Evolutionary conservation across 352 stramenopile species (phyloP).

Genomic region (Globisporangium emineosum): DNA sequence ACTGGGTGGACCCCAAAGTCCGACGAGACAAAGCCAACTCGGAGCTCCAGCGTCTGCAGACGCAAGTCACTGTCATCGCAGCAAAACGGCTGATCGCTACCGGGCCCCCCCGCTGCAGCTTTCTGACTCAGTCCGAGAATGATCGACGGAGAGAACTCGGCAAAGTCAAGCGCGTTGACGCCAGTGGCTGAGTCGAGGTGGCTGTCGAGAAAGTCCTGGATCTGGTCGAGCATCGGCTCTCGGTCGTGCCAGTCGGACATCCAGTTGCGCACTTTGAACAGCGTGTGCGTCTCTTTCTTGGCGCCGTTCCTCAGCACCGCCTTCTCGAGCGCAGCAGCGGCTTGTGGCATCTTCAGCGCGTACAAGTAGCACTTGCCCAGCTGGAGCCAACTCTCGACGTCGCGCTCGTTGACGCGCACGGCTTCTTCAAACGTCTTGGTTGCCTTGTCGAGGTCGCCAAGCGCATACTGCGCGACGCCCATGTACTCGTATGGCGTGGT

Average conservation of each 20-base stretch:
- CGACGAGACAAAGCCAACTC: conserved; percentile 73
- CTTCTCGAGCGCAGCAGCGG: conserved; percentile 43
- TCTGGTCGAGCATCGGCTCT: conserved; percentile 41
- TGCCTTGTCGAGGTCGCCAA: conserved; percentile 56
- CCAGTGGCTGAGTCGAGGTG: conserved; percentile 17
- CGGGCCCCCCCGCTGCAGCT: too few relatives aligned
- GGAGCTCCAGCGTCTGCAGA: conserved; percentile 32
- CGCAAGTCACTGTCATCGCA: conserved; percentile 20
- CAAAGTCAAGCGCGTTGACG: conserved; percentile 46
- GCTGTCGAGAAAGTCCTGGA: conserved; percentile 23
- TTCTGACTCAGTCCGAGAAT: conserved; percentile 25
- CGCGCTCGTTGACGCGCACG: conserved; percentile 44
- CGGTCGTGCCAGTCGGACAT: conserved; percentile 62
- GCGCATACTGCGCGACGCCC: conserved; percentile 62
- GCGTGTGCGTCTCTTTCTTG: conserved; percentile 27
- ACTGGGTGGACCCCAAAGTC: conserved; percentile 85
- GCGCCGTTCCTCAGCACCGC: conserved; percentile 42
- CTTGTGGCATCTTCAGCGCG: conserved; percentile 37
- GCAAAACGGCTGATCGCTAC: conserved; percentile 5
- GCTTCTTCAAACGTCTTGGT: conserved; percentile 56
- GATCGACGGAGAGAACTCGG: conserved; percentile 29
- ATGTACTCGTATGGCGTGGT: conserved; percentile 68
- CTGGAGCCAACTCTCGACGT: conserved; percentile 57
- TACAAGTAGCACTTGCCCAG: conserved; percentile 73
- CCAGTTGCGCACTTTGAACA: conserved; percentile 72